A percentile compares a stretch with the other conserved stretches of the same genome.
These are phyloP conservation scores for Colletotrichum tropicale DNA, from an alignment of 2,329 filamentous ascomycete species.

Conservation along the genomic window DNA sequence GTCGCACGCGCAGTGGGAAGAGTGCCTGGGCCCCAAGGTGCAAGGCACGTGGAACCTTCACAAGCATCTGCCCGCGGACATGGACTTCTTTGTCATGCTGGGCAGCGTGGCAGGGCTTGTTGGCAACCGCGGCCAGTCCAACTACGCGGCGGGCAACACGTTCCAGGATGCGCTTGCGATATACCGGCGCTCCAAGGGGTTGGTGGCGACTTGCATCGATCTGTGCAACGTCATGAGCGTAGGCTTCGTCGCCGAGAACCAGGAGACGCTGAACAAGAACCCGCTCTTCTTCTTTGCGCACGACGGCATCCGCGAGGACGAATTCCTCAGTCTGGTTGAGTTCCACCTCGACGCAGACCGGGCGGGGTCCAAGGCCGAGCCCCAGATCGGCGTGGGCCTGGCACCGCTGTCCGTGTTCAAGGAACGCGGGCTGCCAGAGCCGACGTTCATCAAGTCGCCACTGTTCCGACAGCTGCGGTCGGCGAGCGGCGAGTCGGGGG, in stretches of 20 bases:
- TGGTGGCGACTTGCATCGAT: neutral
- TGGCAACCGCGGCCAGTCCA: conserved; percentile 34
- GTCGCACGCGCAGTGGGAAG: conserved; percentile 46
- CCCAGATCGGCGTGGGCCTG: neutral
- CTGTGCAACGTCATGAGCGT: conserved; percentile 12
- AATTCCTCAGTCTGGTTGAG: conserved; percentile 16
- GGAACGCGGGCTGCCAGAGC: neutral
- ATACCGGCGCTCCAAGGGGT: conserved; percentile 2
- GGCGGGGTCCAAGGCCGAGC: neutral
- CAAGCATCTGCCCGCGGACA: conserved; percentile 18
- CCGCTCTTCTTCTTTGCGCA: neutral
- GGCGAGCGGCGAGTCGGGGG: neutral
- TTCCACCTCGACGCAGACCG: neutral
- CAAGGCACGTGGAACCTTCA: conserved; percentile 44
- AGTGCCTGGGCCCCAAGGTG: conserved; percentile 47
- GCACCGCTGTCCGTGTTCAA: neutral
- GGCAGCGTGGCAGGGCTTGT: conserved; percentile 32
- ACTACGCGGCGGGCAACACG: conserved; percentile 36
- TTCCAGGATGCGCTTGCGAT: conserved; percentile 29
- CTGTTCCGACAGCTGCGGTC: neutral
- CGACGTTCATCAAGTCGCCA: neutral
- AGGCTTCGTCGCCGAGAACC: neutral
- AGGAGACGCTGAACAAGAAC: neutral
- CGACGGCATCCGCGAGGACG: neutral
- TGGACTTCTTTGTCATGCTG: conserved; percentile 41